Base-by-base conservation (phyloP, 768 basidiomycete genomes). In the Dendrothele bispora region DNA sequence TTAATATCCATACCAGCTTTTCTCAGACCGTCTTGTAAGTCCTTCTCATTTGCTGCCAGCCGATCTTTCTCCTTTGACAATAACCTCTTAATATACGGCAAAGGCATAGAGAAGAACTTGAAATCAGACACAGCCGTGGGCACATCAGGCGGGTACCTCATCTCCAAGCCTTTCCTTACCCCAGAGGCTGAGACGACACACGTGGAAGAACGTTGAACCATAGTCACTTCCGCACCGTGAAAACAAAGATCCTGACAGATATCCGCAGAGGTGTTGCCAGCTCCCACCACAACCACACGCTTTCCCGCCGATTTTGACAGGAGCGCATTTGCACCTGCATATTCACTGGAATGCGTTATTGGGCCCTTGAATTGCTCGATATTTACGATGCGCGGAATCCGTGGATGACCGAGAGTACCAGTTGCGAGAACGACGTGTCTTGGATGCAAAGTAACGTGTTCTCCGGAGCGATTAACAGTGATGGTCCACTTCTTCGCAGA, bases 141-240 rank as follows among this genome's bases (percentile, higher is more conserved):
- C 6, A 57, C 30, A 8, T 54, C 60, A 6, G 57, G 52, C 3
- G 55, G 56, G 43, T 43, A 64, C 18, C 48, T 43, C 7, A 35
- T 15, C 5, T 47, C 34, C 49, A 21, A 55, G 37, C 18, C 30
- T 22, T 21, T 17, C 8, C 12, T 45, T 47, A 15, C 39, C 18
- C 11, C 28, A 27, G 20, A 34, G 26, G 39, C 26, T 28, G 53
- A 50, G 5, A 64, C 46, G 11, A 73, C 64, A 46, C 62, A 67
- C 12, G 69, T 74, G 2, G 65, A 58, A 2, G 71, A 71, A 10
- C 74, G 66, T 42, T 75, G 72, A 17, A 74, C 61, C 69, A 75
- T 73, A 1, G 72, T 73, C 18, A 73, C 65, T 1, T 58, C 56
- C 5, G 70, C 71, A 21, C 63, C 65, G 10, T 62, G 59, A 11